Evolutionary conservation across 192 early-diverging fungal species (phyloP), one percentile per base, ranked within the genome.

Genomic region (Umbelopsis vinacea): DNA sequence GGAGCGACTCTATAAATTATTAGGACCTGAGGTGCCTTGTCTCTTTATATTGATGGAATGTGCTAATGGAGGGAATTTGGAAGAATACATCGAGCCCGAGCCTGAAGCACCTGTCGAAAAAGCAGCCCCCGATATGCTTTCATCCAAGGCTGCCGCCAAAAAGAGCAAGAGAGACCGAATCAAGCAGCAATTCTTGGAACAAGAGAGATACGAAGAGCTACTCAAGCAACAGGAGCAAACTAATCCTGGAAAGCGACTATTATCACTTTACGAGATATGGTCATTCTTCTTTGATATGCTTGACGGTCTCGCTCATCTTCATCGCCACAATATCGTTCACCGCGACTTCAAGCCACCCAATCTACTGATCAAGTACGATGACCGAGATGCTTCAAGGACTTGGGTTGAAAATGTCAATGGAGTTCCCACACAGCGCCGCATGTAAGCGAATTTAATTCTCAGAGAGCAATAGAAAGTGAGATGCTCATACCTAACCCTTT

Each of bases 31-130:
- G 67, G 92, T 98, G 0, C 96, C 97, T 0, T 96, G 93, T 67
- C 84, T 98, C 17, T 98, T 97, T 72, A 97, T 98, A 38, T 77
- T 98, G 3, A 98, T 98, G 97, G 92, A 94, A 71, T 91, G 89
- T 55, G 95, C 96, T 6, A 97, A 97, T 71, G 97, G 96, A 21
- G 95, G 96, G 6, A 98, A 95, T 74, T 82, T 98, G 33, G 96
- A 98, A 82, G 96, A 98, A 72, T 98, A 89, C 71, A 87, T 98
- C 70, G 86, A 89, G 43, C 69, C 86, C 0, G 76, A 82, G 6
- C 19, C 22, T 38, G 1, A 52, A 6, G 33, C 24, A 21, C 17
- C 53, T 46, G 19, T 9, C 14, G 23, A 54, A 66, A 38, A 52
- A 7, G 14, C 43, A 22, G 8, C 24, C 22, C 6, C 74, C 66